Evolutionary conservation across 306 rosid genomes (phyloP).

Genomic region (Crotalaria pallida): DNA sequence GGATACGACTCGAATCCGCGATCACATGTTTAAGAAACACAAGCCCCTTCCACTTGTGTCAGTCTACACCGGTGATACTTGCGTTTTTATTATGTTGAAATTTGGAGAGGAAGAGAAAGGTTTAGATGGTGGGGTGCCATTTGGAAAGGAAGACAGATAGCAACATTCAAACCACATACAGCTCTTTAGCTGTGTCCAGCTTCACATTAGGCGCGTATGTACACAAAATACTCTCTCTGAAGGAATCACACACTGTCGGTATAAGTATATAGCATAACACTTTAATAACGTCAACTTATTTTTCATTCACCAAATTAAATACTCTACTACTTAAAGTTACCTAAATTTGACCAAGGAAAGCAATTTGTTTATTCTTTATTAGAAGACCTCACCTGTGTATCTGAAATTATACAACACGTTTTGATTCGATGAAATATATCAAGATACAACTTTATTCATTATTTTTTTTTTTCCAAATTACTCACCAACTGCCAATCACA

Average conservation of each 20-base stretch:
- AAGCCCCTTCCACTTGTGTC: too few relatives aligned
- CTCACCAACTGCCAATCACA: not conserved
- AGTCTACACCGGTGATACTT: too few relatives aligned
- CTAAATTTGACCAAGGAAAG: not conserved
- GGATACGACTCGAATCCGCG: too few relatives aligned
- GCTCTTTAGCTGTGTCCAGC: constrained; percentile 25
- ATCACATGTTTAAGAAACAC: too few relatives aligned
- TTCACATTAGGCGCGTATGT: constrained; percentile 31
- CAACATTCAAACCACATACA: constrained; percentile 29
- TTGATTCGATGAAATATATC: not conserved
- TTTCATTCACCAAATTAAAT: not conserved
- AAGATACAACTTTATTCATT: not conserved
- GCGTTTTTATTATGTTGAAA: not conserved
- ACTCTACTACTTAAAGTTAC: too few relatives aligned
- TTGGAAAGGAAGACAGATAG: constrained; percentile 19
- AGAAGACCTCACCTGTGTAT: not conserved
- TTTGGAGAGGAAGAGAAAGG: not conserved
- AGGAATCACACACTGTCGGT: not conserved
- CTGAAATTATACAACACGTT: not conserved
- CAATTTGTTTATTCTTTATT: not conserved
- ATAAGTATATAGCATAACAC: too few relatives aligned
- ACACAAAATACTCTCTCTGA: not conserved
- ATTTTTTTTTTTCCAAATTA: not conserved
- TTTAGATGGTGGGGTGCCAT: not conserved
- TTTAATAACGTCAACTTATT: not conserved